Evolutionary conservation across 768 basidiomycete species (phyloP), one percentile per base, ranked within the genome.

Genomic region (Gymnopilus junonius): DNA sequence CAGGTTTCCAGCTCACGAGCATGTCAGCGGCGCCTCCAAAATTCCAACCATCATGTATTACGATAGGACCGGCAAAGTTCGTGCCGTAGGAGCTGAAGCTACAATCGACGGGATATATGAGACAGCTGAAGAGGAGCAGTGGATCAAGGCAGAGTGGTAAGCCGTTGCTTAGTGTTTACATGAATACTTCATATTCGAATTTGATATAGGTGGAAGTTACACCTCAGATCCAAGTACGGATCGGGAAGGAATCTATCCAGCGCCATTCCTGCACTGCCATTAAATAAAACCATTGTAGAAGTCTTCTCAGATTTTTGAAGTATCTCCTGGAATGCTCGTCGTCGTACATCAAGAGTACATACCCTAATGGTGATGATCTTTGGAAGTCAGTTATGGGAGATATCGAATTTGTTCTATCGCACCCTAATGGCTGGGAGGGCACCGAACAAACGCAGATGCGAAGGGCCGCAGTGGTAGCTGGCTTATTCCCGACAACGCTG

Each of bases 341-440:
- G 61, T 73, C 66, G 0, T 84, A 78, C 58, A 77, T 84, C 56
- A 65, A 76, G 55, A 76, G 80, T 34, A 75, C 73, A 1, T 76
- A 83, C 39, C 70, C 74, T 1, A 78, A 73, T 43, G 83, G 82
- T 12, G 61, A 17, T 0, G 71, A 70, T 2, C 65, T 81, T 51
- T 81, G 78, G 79, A 12, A 20, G 15, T 77, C 76, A 4, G 66
- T 83, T 8, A 69, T 75, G 53, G 50, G 70, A 6, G 73, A 73
- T 3, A 79, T 80, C 10, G 77, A 84, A 29, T 84, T 81, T 59
- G 76, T 85, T 17, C 39, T 72, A 0, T 68, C 69, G 5, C 69
- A 72, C 60, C 87, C 87, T 3, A 88, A 88, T 61, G 87, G 84
- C 1, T 88, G 87, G 87, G 87, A 83, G 62, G 85, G 85, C 0